Percentiles rank a stretch among this genome's conserved stretches.
These are phyloP conservation scores for Colletotrichum melonis DNA, from an alignment of 2,329 filamentous ascomycete genomes.

Conservation along the genomic window DNA sequence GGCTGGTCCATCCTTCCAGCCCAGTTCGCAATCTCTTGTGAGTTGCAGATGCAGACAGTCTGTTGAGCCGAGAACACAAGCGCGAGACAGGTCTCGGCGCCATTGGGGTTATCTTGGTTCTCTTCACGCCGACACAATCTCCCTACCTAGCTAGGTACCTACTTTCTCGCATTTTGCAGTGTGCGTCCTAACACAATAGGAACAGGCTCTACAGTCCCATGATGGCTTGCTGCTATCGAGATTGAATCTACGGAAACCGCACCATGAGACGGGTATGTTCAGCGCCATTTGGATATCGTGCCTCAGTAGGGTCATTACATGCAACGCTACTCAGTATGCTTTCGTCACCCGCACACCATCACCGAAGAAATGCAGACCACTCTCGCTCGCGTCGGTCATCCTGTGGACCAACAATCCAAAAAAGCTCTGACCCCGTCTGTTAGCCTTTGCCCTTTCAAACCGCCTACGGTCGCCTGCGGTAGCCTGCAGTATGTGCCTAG, in stretches of 20 bases:
- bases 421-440: neutral
- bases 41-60: neutral
- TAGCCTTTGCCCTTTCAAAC: neutral
- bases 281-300: neutral
- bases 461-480: neutral
- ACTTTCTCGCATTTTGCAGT: neutral
- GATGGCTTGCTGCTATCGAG: neutral
- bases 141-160: neutral
- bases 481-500: neutral
- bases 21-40: conserved; percentile 11
- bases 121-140: neutral
- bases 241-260: neutral
- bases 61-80: neutral
- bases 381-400: neutral
- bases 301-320: neutral
- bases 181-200: neutral
- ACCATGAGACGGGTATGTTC: neutral
- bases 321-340: neutral
- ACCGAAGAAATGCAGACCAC: neutral
- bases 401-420: neutral
- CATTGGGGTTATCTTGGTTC: neutral
- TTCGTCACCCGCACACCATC: neutral
- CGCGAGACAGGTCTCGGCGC: conserved; percentile 24
- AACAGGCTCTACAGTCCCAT: neutral
- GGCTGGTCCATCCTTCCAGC: neutral